Evolutionary conservation across 768 basidiomycete species (phyloP), one percentile per base, ranked within the genome.

Genomic region (Roridomyces roridus): DNA sequence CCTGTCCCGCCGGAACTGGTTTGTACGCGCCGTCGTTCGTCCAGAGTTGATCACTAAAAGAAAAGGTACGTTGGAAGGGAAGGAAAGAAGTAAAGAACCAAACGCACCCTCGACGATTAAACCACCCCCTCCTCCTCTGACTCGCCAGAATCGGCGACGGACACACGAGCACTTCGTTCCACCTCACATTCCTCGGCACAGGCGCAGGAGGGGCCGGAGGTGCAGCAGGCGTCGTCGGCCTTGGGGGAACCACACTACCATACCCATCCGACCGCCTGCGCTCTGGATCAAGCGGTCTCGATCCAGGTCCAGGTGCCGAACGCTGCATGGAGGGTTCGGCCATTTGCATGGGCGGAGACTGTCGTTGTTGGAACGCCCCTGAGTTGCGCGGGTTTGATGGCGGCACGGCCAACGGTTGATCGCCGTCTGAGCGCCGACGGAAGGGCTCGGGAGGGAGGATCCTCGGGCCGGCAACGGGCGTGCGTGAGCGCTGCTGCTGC

Each of bases 21-120:
- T 81, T 88, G 71, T 85, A 93, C 17, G 79, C 79, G 6, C 91
- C 91, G 40, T 88, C 87, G 65, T 93, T 93, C 39, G 89, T 91
- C 91, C 91, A 93, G 20, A 93, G 74, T 67, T 93, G 91, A 64
- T 93, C 91, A 12, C 91, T 91, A 65, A 28, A 57, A 53, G 50
- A 47, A 28, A 57, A 53, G 36, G 51, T 56, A 57, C 45, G 51
- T 60, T 45, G 60, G 55, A 58, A 51, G 44, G 35, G 12, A 25
- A 60, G 44, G 21, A 48, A 52, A 17, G 52, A 41, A 50, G 28
- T 26, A 26, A 39, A 54, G 46, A 46, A 55, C 23, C 12, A 76
- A 23, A 35, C 82, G 65, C 66, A 89, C 90, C 91, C 91, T 72
- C 85, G 78, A 42, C 85, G 84, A 63, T 92, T 92, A 70, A 82